Percentiles rank a stretch among this genome's conserved stretches.
Conservation (phyloP, 2,329 filamentous ascomycete genomes). For the Nemania bipapillata region DNA sequence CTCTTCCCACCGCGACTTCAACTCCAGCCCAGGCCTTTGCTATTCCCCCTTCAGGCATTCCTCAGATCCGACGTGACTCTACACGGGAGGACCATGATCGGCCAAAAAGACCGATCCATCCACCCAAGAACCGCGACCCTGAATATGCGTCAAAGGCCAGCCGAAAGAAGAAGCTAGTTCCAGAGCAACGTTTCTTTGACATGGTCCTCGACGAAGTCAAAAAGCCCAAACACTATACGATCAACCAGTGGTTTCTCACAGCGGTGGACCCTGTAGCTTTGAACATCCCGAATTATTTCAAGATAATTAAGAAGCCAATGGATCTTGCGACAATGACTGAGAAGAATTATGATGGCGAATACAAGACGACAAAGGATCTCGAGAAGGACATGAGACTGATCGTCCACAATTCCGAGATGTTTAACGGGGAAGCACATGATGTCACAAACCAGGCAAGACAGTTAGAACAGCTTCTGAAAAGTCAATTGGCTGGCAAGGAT, state of each 20-base stretch:
- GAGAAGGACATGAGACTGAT: conserved; percentile 84
- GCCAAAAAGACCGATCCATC: conserved; percentile 92
- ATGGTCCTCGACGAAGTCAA: conserved; percentile 81
- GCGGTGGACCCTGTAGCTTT: conserved; percentile 94
- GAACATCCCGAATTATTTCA: conserved; percentile 92
- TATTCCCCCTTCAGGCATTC: conserved; percentile 78
- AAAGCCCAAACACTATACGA: conserved; percentile 73
- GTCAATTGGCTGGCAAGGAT: conserved; percentile 80
- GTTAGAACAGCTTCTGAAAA: conserved; percentile 79
- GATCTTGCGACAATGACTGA: conserved; percentile 83
- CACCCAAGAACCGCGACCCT: conserved; percentile 89
- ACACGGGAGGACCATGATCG: conserved; percentile 78
- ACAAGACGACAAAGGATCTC: conserved; percentile 84
- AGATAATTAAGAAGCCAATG: conserved; percentile 96
- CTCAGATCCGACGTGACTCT: conserved; percentile 86
- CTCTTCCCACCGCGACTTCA: conserved; percentile 52
- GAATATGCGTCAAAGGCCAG: conserved; percentile 80
- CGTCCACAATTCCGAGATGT: conserved; percentile 88
- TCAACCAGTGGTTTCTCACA: conserved; percentile 79
- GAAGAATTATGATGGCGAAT: conserved; percentile 82
- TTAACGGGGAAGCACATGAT: conserved; percentile 80
- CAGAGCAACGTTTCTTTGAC: conserved; percentile 90
- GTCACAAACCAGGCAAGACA: conserved; percentile 77
- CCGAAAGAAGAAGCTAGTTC: conserved; percentile 89
- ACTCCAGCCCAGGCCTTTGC: conserved; percentile 73